Conservation (phyloP, 2,329 filamentous ascomycete species). For the Aspergillus jensenii region DNA sequence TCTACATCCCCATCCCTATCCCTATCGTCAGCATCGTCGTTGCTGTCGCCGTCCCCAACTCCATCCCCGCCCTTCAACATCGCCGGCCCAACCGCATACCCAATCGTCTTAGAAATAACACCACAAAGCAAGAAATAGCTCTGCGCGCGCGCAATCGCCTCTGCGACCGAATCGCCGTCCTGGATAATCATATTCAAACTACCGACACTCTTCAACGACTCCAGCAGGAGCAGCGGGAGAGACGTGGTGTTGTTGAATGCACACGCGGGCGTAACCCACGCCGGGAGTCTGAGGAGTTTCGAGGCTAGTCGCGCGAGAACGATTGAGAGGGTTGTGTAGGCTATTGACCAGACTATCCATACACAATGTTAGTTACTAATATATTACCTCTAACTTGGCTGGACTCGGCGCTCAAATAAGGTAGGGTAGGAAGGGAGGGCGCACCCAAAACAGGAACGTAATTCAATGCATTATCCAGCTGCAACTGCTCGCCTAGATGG, state of each 20-base stretch:
- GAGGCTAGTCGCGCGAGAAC: slow-evolving; percentile 46
- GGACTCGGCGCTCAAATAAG: too few species aligned
- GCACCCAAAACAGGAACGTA: slow-evolving; percentile 51
- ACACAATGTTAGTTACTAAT: too few species aligned
- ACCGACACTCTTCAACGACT: slow-evolving; percentile 56
- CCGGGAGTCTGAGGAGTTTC: slow-evolving; percentile 49
- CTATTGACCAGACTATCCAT: slow-evolving; percentile 49
- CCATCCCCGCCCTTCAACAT: slow-evolving; percentile 49
- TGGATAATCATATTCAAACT: slow-evolving; percentile 53
- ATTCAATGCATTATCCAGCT: slow-evolving; percentile 46
- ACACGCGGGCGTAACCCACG: slow-evolving; percentile 55
- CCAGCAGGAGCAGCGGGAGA: slow-evolving; percentile 52
- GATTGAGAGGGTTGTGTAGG: slow-evolving; percentile 53
- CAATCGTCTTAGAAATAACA: slow-evolving; percentile 63
- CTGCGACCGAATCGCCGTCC: slow-evolving; percentile 43
- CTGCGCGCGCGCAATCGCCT: slow-evolving; percentile 59
- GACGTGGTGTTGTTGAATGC: slow-evolving; percentile 60
- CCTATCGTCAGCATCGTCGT: slow-evolving; percentile 25
- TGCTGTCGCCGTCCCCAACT: slow-evolving; percentile 26
- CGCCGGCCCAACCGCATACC: slow-evolving; percentile 62
- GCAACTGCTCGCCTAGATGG: slow-evolving; percentile 54
- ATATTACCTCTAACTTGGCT: not conserved
- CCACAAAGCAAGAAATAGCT: slow-evolving; percentile 67
- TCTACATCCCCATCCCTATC: slow-evolving; percentile 9
- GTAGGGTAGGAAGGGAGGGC: too few species aligned